Percentiles rank a stretch among this genome's conserved stretches.
Conservation (phyloP, 768 basidiomycete species). For the Rhodocollybia butyracea region DNA sequence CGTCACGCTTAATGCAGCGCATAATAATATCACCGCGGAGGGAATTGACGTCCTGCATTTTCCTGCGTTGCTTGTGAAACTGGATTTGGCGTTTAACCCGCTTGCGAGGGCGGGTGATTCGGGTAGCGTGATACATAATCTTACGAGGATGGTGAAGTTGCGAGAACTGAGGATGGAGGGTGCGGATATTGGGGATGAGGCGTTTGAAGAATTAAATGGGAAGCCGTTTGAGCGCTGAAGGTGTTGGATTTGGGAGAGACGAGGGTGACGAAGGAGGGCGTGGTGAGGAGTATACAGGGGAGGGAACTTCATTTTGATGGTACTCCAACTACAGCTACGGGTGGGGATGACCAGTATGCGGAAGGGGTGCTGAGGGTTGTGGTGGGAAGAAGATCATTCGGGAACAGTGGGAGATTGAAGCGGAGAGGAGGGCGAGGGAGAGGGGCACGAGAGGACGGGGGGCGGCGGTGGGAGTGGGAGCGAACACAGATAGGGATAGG, state of each 20-base stretch:
- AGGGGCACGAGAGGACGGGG: constrained; percentile 24
- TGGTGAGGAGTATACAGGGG: constrained; percentile 39
- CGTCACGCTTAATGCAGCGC: constrained; percentile 56
- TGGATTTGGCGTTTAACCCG: constrained; percentile 69
- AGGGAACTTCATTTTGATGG: constrained; percentile 33
- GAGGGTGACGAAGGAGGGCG: constrained; percentile 43
- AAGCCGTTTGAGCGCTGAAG: no score
- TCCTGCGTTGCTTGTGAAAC: constrained; percentile 51
- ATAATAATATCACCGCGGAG: constrained; percentile 59
- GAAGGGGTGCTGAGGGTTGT: constrained; percentile 52
- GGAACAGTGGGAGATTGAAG: constrained; percentile 79
- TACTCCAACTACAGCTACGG: constrained; percentile 50
- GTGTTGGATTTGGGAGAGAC: constrained; percentile 76
- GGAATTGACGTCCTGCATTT: constrained; percentile 47
- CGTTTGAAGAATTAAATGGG: constrained; percentile 51
- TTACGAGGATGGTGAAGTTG: constrained; percentile 47
- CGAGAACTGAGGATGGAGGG: constrained; percentile 56
- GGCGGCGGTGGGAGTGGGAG: constrained; percentile 44
- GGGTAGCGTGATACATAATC: constrained; percentile 38
- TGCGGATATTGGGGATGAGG: constrained; percentile 58
- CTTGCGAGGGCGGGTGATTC: constrained; percentile 37
- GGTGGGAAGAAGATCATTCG: constrained; percentile 65
- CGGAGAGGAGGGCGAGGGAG: constrained; percentile 51
- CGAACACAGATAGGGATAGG: constrained; percentile 39
- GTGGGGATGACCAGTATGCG: constrained; percentile 51